phyloP scores from a whole-genome alignment of 1,139 yeast genomes.

The Zygosaccharomyces sapae region DNA sequence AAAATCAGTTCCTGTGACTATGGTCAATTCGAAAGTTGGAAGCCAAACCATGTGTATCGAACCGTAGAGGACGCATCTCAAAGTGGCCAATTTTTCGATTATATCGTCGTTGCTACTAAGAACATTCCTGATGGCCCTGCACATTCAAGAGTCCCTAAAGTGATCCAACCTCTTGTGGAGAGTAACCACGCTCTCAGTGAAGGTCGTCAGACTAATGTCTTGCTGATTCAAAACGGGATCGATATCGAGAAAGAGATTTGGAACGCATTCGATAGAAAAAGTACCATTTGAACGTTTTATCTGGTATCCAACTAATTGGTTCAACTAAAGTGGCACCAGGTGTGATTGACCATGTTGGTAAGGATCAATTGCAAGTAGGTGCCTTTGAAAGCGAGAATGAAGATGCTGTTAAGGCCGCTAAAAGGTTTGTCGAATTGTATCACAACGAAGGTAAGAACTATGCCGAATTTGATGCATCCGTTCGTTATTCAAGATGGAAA shows the following conservation, averaged over 20 bases:
- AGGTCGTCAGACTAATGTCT: slow-evolving; percentile 39
- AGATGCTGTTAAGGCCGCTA: slow-evolving; percentile 27
- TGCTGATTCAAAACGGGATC: slow-evolving; percentile 57
- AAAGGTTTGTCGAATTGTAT: slow-evolving; percentile 43
- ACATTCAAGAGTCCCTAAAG: slow-evolving; percentile 42
- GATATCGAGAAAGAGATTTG: slow-evolving; percentile 52
- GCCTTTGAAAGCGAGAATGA: slow-evolving; percentile 39
- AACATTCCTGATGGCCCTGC: slow-evolving; percentile 51
- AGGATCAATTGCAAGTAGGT: too few relatives aligned
- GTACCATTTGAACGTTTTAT: slow-evolving; percentile 38
- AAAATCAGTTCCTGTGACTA: slow-evolving; percentile 47
- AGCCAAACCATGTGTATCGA: slow-evolving; percentile 44
- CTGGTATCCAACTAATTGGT: slow-evolving; percentile 52
- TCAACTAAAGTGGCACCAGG: slow-evolving; percentile 37
- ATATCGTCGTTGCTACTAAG: slow-evolving; percentile 54
- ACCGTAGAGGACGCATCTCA: slow-evolving; percentile 41
- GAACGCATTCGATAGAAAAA: slow-evolving; percentile 41
- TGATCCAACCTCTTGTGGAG: slow-evolving; percentile 46
- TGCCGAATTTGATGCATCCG: slow-evolving; percentile 42
- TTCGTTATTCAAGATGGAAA: slow-evolving; percentile 55
- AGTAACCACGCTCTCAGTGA: slow-evolving; percentile 18
- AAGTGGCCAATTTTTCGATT: slow-evolving; percentile 45
- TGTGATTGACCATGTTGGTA: slow-evolving; percentile 32
- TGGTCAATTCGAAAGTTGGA: slow-evolving; percentile 47
- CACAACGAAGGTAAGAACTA: slow-evolving; percentile 35